phyloP scores from a whole-genome alignment of 1,139 yeast genomes.

The Diutina rugosa region DNA sequence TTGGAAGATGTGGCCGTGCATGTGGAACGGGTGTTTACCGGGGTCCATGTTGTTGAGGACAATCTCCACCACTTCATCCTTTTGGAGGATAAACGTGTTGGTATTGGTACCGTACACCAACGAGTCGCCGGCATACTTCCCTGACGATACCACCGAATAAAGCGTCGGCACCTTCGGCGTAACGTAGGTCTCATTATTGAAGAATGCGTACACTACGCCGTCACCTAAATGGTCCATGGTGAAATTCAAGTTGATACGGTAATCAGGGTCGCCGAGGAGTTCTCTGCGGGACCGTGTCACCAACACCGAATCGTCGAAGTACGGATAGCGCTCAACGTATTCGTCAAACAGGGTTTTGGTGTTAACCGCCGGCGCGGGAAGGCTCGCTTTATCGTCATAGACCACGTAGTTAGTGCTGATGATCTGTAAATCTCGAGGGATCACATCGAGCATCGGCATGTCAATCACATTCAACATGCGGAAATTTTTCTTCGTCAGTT shows the following conservation, averaged over 20 bases:
- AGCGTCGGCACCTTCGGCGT: conserved; percentile 59
- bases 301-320: conserved; percentile 44
- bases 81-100: conserved; percentile 45
- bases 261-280: conserved; percentile 45
- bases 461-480: conserved; percentile 51
- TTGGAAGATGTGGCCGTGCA: conserved; percentile 82
- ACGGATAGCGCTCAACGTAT: conserved; percentile 12
- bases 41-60: conserved; percentile 66
- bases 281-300: conserved; percentile 28
- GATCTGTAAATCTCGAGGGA: conserved; percentile 39
- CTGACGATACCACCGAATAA: conserved; percentile 40
- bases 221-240: conserved; percentile 58
- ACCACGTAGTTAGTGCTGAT: conserved; percentile 42
- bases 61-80: conserved; percentile 55
- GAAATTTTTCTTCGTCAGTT: conserved; percentile 13
- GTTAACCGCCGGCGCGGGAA: conserved; percentile 5
- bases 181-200: conserved; percentile 52
- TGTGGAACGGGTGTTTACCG: conserved; percentile 87
- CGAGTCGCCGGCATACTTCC: conserved; percentile 30
- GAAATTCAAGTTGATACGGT: conserved; percentile 43
- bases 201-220: conserved; percentile 66
- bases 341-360: conserved; percentile 9
- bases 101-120: conserved; percentile 58
- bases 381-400: conserved; percentile 19
- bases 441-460: conserved; percentile 50